A percentile compares a stretch with the other conserved stretches of the same genome.
Evolutionary conservation across 1,284 basidiomycete species (phyloP).

Genomic region (Cutaneotrichosporon sp.): DNA sequence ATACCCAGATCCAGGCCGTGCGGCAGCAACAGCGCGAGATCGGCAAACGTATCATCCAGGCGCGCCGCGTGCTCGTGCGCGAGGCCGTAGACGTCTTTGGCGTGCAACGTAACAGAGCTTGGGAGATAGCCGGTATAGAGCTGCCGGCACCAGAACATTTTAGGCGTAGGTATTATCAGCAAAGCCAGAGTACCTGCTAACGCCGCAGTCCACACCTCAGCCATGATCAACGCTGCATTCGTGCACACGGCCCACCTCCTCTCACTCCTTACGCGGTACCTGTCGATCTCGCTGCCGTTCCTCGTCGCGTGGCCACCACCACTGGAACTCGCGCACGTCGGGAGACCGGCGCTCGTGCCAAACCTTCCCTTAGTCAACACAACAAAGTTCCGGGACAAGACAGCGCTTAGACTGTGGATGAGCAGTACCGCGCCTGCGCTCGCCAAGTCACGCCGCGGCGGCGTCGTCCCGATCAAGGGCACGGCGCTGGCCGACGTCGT

Average conservation of each 20-base stretch:
- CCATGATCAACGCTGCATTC: slow-evolving; percentile 35
- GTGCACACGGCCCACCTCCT: slow-evolving; percentile 37
- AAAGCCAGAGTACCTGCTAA: too few relatives aligned
- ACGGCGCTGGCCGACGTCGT: slow-evolving; percentile 2
- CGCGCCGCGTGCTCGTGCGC: slow-evolving; percentile 32
- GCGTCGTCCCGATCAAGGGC: slow-evolving; percentile 6
- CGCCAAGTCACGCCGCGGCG: slow-evolving; percentile 11
- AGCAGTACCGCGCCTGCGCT: slow-evolving; percentile 24
- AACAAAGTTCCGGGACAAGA: slow-evolving; percentile 33
- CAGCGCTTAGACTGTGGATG: slow-evolving; percentile 34
- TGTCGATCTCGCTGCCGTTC: slow-evolving; percentile 39
- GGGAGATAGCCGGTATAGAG: slow-evolving; percentile 36
- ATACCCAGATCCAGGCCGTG: slow-evolving; percentile 10
- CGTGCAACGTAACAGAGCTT: slow-evolving; percentile 21
- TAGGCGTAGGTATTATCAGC: slow-evolving; percentile 25
- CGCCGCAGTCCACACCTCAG: slow-evolving; percentile 23
- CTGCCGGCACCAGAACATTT: slow-evolving; percentile 32
- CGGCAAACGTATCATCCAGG: slow-evolving; percentile 29
- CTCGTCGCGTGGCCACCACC: slow-evolving; percentile 19
- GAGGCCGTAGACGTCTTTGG: slow-evolving; percentile 41
- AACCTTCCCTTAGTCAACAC: slow-evolving; percentile 35
- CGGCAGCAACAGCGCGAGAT: slow-evolving; percentile 22
- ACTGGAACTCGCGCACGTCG: slow-evolving; percentile 24
- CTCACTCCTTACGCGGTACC: slow-evolving; percentile 34
- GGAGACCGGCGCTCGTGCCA: slow-evolving; percentile 29